Percentiles rank a stretch among this genome's conserved stretches.
These are phyloP conservation scores for Aspergillus felis DNA, from an alignment of 2,329 filamentous ascomycete genomes.

Conservation along the genomic window DNA sequence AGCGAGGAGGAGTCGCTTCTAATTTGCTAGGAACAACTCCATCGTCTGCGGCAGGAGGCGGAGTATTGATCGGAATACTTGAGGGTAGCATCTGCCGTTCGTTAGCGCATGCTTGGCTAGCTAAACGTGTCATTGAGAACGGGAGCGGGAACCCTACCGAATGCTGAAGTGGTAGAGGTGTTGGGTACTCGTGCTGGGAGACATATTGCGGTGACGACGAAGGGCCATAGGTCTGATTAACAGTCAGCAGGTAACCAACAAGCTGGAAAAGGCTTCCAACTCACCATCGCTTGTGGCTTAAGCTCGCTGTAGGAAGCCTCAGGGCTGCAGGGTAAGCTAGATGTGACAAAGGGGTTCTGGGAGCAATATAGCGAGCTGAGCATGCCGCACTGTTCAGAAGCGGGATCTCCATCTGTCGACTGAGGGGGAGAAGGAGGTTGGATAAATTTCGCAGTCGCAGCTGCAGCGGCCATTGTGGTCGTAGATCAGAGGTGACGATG, in stretches of 20 bases:
- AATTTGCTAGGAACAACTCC: conserved; percentile 6
- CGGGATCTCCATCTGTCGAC: conserved; percentile 21
- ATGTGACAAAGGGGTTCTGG: conserved; percentile 4
- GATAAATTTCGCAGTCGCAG: conserved; percentile 12
- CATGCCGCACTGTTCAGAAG: conserved; percentile 12
- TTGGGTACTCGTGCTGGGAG: conserved; percentile 14
- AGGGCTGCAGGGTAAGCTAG: conserved; percentile 2
- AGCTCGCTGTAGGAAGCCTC: conserved; percentile 9
- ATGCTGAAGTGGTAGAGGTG: conserved; percentile 14
- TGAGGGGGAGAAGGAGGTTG: conserved; percentile 28
- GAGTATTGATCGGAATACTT: conserved; percentile 19
- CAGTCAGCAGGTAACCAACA: neutral
- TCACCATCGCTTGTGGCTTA: conserved; percentile 18
- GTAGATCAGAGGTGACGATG: neutral
- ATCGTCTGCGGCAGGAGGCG: conserved; percentile 21
- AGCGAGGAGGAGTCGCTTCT: conserved; percentile 12
- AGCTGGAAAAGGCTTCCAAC: neutral
- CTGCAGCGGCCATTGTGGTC: conserved; percentile 6
- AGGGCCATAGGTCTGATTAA: conserved; percentile 15
- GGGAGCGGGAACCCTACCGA: conserved; percentile 16
- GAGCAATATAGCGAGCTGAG: conserved; percentile 13
- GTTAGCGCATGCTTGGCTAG: neutral
- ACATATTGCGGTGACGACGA: conserved; percentile 10
- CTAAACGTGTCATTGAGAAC: neutral
- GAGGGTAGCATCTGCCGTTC: conserved; percentile 14